Percentiles rank a stretch among this genome's conserved stretches.
These are phyloP conservation scores for Colletotrichum godetiae DNA, from an alignment of 2,329 filamentous ascomycete genomes.

Conservation along the genomic window DNA sequence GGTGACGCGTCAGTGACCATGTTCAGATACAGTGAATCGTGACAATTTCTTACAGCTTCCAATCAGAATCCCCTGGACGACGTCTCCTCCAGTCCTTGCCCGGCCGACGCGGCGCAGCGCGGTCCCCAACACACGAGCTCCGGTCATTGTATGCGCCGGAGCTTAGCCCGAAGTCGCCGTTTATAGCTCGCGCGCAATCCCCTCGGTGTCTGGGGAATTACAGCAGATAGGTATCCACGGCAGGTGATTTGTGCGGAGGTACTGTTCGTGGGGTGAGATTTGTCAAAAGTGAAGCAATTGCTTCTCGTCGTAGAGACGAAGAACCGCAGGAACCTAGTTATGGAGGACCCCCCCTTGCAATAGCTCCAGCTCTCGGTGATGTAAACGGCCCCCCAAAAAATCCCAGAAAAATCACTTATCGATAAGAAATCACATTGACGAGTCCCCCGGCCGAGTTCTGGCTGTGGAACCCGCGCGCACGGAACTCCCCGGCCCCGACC, in stretches of 20 bases:
- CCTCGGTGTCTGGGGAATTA: not conserved
- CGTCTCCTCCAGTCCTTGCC: not conserved
- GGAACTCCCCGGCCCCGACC: slow-evolving; percentile 26
- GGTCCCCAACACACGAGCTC: slow-evolving; percentile 39
- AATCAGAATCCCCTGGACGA: not conserved
- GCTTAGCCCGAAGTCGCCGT: not conserved
- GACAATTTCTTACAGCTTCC: not conserved
- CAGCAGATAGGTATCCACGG: no score
- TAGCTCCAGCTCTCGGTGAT: slow-evolving; percentile 19
- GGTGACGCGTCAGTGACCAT: not conserved
- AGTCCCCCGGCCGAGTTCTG: not conserved
- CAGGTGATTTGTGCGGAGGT: no score
- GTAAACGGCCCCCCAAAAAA: slow-evolving; percentile 14
- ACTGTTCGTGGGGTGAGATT: no score
- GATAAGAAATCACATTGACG: slow-evolving; percentile 15
- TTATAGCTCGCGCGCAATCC: not conserved
- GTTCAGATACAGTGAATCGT: not conserved
- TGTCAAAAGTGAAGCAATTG: no score
- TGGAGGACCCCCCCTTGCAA: not conserved
- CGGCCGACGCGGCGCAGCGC: slow-evolving; percentile 22
- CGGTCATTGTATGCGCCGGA: slow-evolving; percentile 44
- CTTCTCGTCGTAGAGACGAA: not conserved
- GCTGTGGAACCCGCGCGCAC: slow-evolving; percentile 17
- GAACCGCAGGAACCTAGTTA: not conserved
- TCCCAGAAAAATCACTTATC: slow-evolving; percentile 20